Conservation (phyloP, 495 filamentous ascomycete genomes). For the Aspergillus bridgeri region DNA sequence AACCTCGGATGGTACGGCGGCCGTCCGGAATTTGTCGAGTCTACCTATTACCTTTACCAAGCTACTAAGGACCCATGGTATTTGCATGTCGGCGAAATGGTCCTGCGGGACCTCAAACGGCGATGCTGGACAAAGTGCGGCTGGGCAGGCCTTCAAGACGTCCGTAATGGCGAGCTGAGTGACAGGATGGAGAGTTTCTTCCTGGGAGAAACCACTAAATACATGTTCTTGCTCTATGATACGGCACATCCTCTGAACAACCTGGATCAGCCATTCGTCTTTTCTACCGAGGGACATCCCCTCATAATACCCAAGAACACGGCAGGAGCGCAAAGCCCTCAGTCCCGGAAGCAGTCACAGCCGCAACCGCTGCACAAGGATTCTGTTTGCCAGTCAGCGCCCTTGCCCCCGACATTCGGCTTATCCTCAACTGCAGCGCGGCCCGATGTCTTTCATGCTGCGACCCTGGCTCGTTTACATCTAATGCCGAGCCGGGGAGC, state of each 20-base stretch:
- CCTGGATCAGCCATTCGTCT: slow-evolving; percentile 83
- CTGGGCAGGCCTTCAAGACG: slow-evolving; percentile 94
- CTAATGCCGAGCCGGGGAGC: slow-evolving; percentile 57
- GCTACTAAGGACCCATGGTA: slow-evolving; percentile 98
- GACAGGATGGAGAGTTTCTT: slow-evolving; percentile 99
- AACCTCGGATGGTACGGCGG: slow-evolving; percentile 93
- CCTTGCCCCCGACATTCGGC: slow-evolving; percentile 55
- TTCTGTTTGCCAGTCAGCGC: slow-evolving; percentile 56
- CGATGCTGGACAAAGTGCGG: slow-evolving; percentile 93
- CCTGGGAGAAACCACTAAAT: slow-evolving; percentile 92
- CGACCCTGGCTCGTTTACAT: slow-evolving; percentile 78
- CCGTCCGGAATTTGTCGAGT: slow-evolving; percentile 93
- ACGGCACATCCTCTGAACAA: slow-evolving; percentile 81
- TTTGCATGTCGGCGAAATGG: slow-evolving; percentile 93
- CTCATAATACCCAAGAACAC: slow-evolving; percentile 69
- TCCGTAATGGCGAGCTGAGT: slow-evolving; percentile 79
- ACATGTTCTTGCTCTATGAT: slow-evolving; percentile 87
- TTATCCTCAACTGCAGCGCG: slow-evolving; percentile 79
- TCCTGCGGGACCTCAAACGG: slow-evolving; percentile 78
- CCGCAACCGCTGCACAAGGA: slow-evolving; percentile 9
- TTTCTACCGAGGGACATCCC: slow-evolving; percentile 94
- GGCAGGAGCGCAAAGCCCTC: slow-evolving; percentile 6
- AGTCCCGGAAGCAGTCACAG: slow-evolving; percentile 10
- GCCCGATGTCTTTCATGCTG: slow-evolving; percentile 86
- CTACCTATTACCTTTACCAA: slow-evolving; percentile 86